Evolutionary conservation across 169 alveolate species (phyloP), one percentile per base, ranked within the genome.

Genomic region (Plasmodium malariae): DNA sequence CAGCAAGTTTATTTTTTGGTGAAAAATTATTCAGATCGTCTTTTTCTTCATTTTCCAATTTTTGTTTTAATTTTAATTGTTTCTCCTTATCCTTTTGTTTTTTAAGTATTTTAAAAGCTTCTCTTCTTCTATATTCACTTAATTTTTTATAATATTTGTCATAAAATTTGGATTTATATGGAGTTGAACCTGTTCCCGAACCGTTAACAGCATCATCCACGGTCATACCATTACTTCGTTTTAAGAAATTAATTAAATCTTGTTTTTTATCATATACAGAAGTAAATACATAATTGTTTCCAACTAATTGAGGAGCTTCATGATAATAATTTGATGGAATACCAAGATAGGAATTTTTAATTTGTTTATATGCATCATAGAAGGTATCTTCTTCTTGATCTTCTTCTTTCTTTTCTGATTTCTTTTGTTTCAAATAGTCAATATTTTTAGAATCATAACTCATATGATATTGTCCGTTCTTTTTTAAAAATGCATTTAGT

Each of bases 351-450:
- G 91, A 83, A 3, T 69, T 54, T 55, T 83, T 54, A 67, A 83
- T 83, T 32, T 83, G 91, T 83, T 83, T 83, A n/a, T 83, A 83
- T 0, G 85, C 71, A 68, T 83, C 91, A 19, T 83, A 83, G 11
- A 51, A 40, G 34, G 9, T 55, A 17, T 83, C 91, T 1, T 83
- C 91, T 5, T 83, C 85, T 11, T 76, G 73, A 19, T 78, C 78
- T 54, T 83, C 91, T 24, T 83, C 91, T 54, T 83, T 83, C 17
- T 83, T 83, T 30, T 83, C 91, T 26, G 59, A 26, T 45, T 83
- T 83, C 24, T 83, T 83, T 45, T 83, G 91, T 36, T 83, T 83
- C 32, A 54, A 32, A 43, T 67, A 49, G 54, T 83, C 91, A 45
- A 83, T 67, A 28, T 60, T 21, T 68, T 83, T 83, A 28, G 74